phyloP scores from a whole-genome alignment of 371 early-diverging fungal species.

The Actinomortierella wolfii region DNA sequence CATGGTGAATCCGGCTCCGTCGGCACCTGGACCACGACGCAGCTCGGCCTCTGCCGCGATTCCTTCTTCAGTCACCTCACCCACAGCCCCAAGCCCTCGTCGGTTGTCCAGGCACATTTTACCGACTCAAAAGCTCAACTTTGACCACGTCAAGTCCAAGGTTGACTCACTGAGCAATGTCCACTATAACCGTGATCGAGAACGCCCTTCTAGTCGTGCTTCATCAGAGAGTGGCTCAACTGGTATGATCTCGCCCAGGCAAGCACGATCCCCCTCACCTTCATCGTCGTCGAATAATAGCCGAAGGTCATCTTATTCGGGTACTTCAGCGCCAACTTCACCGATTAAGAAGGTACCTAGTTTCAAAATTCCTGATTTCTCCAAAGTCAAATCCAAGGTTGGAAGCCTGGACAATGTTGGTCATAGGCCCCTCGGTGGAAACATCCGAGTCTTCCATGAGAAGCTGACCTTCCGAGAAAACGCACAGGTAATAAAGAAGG shows the following conservation, averaged over 20 bases:
- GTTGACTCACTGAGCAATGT: slow-evolving; percentile 39
- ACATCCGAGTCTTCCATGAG: slow-evolving; percentile 36
- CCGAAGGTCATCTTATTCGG: no score
- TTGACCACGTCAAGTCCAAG: slow-evolving; percentile 31
- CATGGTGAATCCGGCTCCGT: not conserved
- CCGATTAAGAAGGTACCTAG: not conserved
- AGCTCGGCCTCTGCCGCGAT: slow-evolving; percentile 13
- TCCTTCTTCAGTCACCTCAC: slow-evolving; percentile 12
- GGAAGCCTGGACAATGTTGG: slow-evolving; percentile 25
- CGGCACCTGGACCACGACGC: slow-evolving; percentile 18
- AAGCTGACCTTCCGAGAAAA: slow-evolving; percentile 33
- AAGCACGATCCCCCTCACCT: no score
- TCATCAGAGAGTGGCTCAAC: no score
- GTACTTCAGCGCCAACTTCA: no score
- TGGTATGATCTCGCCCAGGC: no score
- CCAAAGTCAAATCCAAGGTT: slow-evolving; percentile 32
- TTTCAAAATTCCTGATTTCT: slow-evolving; percentile 44
- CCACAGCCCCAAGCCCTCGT: slow-evolving; percentile 11
- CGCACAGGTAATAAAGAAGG: slow-evolving; percentile 25
- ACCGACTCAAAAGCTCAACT: slow-evolving; percentile 26
- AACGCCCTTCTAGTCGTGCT: slow-evolving; percentile 15
- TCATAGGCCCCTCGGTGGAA: slow-evolving; percentile 37
- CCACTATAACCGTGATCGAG: slow-evolving; percentile 7
- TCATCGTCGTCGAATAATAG: no score
- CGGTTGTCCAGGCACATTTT: slow-evolving; percentile 35